A percentile compares a stretch with the other conserved stretches of the same genome.
Evolutionary conservation across 768 basidiomycete species (phyloP).

Genomic region (Russula foetens): DNA sequence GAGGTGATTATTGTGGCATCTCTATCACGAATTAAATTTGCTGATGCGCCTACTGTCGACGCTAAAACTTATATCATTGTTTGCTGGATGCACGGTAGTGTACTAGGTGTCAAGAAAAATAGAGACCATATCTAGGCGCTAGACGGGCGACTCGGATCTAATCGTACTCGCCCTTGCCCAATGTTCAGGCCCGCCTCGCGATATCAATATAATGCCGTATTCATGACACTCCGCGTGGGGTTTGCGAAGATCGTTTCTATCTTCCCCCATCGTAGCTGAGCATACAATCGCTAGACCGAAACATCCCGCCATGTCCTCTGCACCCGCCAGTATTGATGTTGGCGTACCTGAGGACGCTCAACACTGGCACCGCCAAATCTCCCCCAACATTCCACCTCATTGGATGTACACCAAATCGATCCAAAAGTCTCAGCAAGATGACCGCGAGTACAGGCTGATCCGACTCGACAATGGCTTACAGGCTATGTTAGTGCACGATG

Average conservation of each 20-base stretch:
- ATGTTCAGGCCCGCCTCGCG: background rate
- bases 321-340: background rate
- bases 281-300: background rate
- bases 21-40: too few species aligned
- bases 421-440: constrained; percentile 67
- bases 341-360: constrained; percentile 13
- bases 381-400: constrained; percentile 25
- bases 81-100: too few species aligned
- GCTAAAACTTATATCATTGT: too few species aligned
- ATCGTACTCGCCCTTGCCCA: background rate
- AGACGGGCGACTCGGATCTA: too few species aligned
- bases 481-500: constrained; percentile 75
- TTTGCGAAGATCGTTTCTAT: background rate
- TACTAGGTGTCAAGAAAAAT: too few species aligned
- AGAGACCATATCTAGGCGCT: too few species aligned
- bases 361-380: constrained; percentile 8
- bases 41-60: too few species aligned
- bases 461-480: constrained; percentile 85
- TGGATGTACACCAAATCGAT: constrained; percentile 51
- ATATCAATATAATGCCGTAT: background rate
- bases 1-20: too few species aligned
- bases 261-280: background rate
- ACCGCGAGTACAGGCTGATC: constrained; percentile 74
- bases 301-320: background rate
- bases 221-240: background rate